Evolutionary conservation across 2,329 filamentous ascomycete genomes (phyloP), one percentile per base, ranked within the genome.

Genomic region (Penicillium sp.): DNA sequence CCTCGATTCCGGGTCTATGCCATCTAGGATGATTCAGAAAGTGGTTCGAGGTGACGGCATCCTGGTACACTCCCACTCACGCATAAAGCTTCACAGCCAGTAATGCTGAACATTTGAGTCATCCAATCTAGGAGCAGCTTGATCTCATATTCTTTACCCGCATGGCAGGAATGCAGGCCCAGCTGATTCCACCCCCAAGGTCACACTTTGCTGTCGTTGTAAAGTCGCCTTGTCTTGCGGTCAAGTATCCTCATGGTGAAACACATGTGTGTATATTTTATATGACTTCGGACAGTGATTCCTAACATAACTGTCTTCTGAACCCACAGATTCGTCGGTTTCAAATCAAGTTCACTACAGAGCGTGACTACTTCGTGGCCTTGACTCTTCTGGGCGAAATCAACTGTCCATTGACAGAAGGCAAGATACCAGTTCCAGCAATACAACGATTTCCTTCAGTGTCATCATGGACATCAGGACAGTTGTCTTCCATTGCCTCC

Each of bases 171-270:
- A 58, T 51, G 29, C 62, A 69, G 19, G 23, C 52, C 4, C 57
- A 59, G 8, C 55, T 65, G 1, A 57, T 42, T 10, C 65, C 55
- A 36, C 60, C 60, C 19, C 55, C 60, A 29, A 76, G 69, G 43
- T 65, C 74, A 21, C 49, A 61, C 7, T 75, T 78, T 50, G 71
- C 75, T 12, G 71, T 80, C 17, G 70, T 80, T 33, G 75, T 79
- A 33, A 78, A 77, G 61, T 66, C 68, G 9, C 78, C 78, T n/a
- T 78, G 75, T 59, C 68, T 80, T 38, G 78, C 78, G 27, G 70
- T 80, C 42, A 78, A 78, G 59, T 80, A 78, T 62, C 74, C 73
- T 39, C 62, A 57, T 55, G 55, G 62, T 65, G 55, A 61, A 67
- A 63, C 66, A 69, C 66, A 73, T 73, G 67, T 61, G 50, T 59